These are phyloP conservation scores for Syncephalastrum contaminatum DNA, from an alignment of 371 early-diverging fungal species.

Conservation along the genomic window DNA sequence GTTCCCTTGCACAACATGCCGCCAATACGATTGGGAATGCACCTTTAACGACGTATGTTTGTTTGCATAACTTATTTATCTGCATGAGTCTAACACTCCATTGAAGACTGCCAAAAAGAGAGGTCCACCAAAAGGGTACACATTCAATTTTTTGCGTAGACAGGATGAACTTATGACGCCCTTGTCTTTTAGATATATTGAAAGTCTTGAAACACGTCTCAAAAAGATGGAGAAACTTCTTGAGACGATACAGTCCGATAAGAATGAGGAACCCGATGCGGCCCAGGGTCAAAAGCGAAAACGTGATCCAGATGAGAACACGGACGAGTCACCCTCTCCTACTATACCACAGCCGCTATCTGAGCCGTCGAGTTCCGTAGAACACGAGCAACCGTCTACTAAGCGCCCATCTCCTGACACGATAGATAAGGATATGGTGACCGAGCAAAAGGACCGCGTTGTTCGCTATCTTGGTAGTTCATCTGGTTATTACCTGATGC, in stretches of 20 bases:
- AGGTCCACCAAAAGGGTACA: constrained; percentile 52
- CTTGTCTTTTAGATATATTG: constrained; percentile 33
- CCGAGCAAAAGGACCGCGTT: constrained; percentile 14
- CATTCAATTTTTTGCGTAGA: not conserved
- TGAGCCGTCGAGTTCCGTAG: constrained; percentile 3
- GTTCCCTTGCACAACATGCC: constrained; percentile 42
- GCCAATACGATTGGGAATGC: constrained; percentile 43
- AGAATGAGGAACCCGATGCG: constrained; percentile 1
- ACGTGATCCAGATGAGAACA: constrained; percentile 5
- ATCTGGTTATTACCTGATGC: constrained; percentile 43
- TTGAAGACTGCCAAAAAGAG: constrained; percentile 40
- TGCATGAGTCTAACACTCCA: not conserved
- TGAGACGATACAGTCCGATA: constrained; percentile 28
- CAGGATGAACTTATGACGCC: not conserved
- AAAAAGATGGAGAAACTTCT: constrained; percentile 40
- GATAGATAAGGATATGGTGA: constrained; percentile 3
- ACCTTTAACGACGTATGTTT: constrained; percentile 45
- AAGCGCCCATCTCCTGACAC: not conserved
- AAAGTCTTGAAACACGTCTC: constrained; percentile 41
- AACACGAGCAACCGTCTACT: not conserved
- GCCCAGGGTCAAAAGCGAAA: constrained; percentile 8
- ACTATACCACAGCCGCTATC: not conserved
- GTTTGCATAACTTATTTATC: not conserved
- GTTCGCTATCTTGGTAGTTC: constrained; percentile 48
- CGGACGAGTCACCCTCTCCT: not conserved